A percentile compares a stretch with the other conserved stretches of the same genome.
Conservation (phyloP, 2,329 filamentous ascomycete species). For the Claviceps maximensis region DNA sequence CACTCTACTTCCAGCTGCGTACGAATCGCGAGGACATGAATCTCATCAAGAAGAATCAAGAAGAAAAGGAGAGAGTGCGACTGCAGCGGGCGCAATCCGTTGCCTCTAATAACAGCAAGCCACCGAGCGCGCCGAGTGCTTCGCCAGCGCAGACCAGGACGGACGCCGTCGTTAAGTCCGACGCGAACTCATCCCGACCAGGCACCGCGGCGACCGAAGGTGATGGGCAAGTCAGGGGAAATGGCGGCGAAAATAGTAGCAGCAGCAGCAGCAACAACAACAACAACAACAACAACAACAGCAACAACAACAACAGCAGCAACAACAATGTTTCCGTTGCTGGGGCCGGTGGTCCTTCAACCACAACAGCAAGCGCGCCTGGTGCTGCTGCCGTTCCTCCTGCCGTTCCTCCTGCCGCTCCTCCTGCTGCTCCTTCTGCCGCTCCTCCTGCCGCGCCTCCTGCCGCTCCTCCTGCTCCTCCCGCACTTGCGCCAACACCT, state of each 20-base stretch:
- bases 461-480: too few relatives aligned
- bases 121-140: slow-evolving; percentile 24
- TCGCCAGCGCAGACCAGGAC: slow-evolving; percentile 40
- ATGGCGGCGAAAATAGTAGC: slow-evolving; percentile 22
- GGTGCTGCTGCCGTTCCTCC: too few relatives aligned
- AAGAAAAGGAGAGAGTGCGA: slow-evolving; percentile 53
- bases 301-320: too few relatives aligned
- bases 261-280: neutral
- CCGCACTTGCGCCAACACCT: slow-evolving; percentile 8
- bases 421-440: too few relatives aligned
- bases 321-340: slow-evolving; percentile 19
- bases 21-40: slow-evolving; percentile 92
- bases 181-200: slow-evolving; percentile 30
- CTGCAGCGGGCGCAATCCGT: slow-evolving; percentile 35
- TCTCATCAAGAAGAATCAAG: slow-evolving; percentile 79
- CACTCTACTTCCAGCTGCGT: slow-evolving; percentile 87
- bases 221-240: slow-evolving; percentile 31
- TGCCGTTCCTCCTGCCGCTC: too few relatives aligned
- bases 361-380: slow-evolving; percentile 15
- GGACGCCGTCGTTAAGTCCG: slow-evolving; percentile 27
- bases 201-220: slow-evolving; percentile 41
- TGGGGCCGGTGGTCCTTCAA: slow-evolving; percentile 10
- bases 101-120: slow-evolving; percentile 26
- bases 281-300: slow-evolving; percentile 12
- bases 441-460: too few relatives aligned